These are phyloP conservation scores for Lepidopterella palustris DNA, from an alignment of 495 filamentous ascomycete species.

Conservation along the genomic window DNA sequence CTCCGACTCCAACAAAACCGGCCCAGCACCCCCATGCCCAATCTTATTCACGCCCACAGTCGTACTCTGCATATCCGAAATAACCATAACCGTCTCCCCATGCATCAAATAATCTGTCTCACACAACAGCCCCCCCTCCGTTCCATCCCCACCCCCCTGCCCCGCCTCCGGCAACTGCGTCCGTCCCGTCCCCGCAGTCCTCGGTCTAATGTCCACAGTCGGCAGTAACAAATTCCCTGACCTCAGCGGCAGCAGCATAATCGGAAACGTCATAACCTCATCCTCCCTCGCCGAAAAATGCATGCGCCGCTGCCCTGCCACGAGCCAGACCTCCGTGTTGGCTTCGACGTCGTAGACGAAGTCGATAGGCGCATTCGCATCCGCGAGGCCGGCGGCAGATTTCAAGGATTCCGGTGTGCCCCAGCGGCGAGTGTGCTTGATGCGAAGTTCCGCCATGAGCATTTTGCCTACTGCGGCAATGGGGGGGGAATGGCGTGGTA, in stretches of 20 bases:
- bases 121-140: slow-evolving; percentile 43
- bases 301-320: slow-evolving; percentile 72
- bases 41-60: slow-evolving; percentile 45
- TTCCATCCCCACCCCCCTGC: slow-evolving; percentile 21
- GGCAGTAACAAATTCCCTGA: slow-evolving; percentile 72
- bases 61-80: slow-evolving; percentile 66
- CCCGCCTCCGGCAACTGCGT: slow-evolving; percentile 34
- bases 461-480: slow-evolving; percentile 60
- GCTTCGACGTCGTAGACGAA: slow-evolving; percentile 82
- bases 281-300: slow-evolving; percentile 60
- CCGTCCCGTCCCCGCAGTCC: slow-evolving; percentile 5
- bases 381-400: slow-evolving; percentile 9
- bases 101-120: slow-evolving; percentile 76
- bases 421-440: slow-evolving; percentile 77
- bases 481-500: slow-evolving; percentile 30
- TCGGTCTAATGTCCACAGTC: slow-evolving; percentile 63
- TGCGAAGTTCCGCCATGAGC: slow-evolving; percentile 60
- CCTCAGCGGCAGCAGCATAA: slow-evolving; percentile 73
- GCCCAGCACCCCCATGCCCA: neutral
- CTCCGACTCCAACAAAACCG: neutral
- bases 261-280: slow-evolving; percentile 45
- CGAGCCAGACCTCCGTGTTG: slow-evolving; percentile 69
- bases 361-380: slow-evolving; percentile 50
- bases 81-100: slow-evolving; percentile 67
- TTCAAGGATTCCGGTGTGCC: slow-evolving; percentile 42